Evolutionary conservation across 2,329 filamentous ascomycete species (phyloP).

Genomic region (Fusarium brachygibbosum): DNA sequence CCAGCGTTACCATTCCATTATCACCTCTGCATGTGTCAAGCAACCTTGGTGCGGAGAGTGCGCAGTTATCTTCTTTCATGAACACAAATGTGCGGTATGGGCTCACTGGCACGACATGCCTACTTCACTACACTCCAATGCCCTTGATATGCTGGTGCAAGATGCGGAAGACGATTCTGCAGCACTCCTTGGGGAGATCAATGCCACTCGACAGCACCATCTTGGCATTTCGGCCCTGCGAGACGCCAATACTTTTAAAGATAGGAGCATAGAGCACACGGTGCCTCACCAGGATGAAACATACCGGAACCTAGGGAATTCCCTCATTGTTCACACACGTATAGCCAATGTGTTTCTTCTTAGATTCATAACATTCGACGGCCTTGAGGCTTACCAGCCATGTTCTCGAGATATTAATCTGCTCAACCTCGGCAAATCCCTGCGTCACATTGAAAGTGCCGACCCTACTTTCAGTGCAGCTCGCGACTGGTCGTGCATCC

Average conservation of each 20-base stretch:
- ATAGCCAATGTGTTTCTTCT: conserved; percentile 45
- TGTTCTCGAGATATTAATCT: conserved; percentile 45
- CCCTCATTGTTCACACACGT: conserved; percentile 44
- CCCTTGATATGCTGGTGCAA: background rate
- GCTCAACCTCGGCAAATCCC: conserved; percentile 39
- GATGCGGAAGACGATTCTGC: background rate
- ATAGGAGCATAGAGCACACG: conserved; percentile 21
- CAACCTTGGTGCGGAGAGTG: conserved; percentile 55
- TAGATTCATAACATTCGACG: conserved; percentile 48
- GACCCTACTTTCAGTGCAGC: conserved; percentile 49
- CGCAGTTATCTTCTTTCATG: conserved; percentile 49
- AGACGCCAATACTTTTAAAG: background rate
- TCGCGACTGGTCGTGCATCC: conserved; percentile 51
- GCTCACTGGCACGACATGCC: conserved; percentile 36
- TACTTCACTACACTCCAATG: background rate
- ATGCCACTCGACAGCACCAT: background rate
- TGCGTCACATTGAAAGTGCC: conserved; percentile 41
- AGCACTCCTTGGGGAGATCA: background rate
- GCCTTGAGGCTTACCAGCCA: conserved; percentile 50
- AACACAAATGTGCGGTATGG: conserved; percentile 39
- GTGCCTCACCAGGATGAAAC: conserved; percentile 45
- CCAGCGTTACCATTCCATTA: conserved; percentile 48
- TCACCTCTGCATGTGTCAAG: background rate
- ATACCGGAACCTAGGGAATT: conserved; percentile 39
- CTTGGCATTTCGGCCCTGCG: background rate